Conservation (phyloP, 2,329 filamentous ascomycete genomes). For the Parastagonospora nodorum region DNA sequence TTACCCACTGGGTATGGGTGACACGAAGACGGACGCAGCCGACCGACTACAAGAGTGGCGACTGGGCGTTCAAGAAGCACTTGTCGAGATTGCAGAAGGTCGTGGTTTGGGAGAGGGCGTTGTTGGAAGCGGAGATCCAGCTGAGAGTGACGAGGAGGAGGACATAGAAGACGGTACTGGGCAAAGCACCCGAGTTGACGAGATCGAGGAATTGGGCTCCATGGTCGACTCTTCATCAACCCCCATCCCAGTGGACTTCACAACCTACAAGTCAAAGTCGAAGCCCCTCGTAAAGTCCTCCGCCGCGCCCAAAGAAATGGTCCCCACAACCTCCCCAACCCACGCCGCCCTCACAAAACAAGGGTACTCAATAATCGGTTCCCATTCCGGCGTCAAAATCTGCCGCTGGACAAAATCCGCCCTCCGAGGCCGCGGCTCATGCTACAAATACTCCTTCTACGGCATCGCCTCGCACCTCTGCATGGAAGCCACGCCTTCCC, state of each 20-base stretch:
- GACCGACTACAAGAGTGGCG: conserved; percentile 77
- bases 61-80: conserved; percentile 71
- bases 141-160: conserved; percentile 79
- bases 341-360: conserved; percentile 91
- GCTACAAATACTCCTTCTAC: conserved; percentile 98
- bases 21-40: conserved; percentile 75
- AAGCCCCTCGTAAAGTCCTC: conserved; percentile 51
- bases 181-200: conserved; percentile 61
- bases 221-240: conserved; percentile 56
- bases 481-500: conserved; percentile 96
- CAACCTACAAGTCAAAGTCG: conserved; percentile 65
- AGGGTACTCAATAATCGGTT: conserved; percentile 93
- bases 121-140: conserved; percentile 77
- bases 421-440: conserved; percentile 87
- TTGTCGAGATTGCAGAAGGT: conserved; percentile 62
- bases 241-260: conserved; percentile 84
- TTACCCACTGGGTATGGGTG: conserved; percentile 86
- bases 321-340: conserved; percentile 86
- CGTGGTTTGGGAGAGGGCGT: conserved; percentile 69
- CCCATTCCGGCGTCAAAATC: conserved; percentile 95
- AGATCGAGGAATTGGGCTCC: conserved; percentile 82
- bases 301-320: conserved; percentile 79
- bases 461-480: conserved; percentile 95
- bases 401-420: conserved; percentile 99
- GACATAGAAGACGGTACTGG: conserved; percentile 53